phyloP scores from a whole-genome alignment of 495 filamentous ascomycete genomes.

The Talaromyces thailandensis region DNA sequence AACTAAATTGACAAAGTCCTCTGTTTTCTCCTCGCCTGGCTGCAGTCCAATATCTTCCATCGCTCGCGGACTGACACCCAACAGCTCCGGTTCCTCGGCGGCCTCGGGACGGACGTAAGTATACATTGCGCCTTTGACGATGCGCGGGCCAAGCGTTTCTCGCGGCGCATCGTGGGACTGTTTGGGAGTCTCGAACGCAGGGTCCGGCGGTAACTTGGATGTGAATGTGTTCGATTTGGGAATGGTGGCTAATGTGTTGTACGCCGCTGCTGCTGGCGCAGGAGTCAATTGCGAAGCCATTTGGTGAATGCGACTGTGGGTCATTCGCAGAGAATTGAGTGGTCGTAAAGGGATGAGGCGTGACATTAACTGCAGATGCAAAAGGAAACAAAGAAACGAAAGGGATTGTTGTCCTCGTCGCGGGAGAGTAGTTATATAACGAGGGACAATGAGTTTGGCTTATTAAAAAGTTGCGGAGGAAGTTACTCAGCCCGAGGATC shows the following conservation, averaged over 20 bases:
- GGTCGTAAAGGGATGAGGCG: neutral
- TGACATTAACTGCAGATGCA: neutral
- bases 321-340: conserved; percentile 4
- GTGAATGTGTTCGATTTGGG: conserved; percentile 86
- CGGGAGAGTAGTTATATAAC: neutral
- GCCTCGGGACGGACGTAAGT: conserved; percentile 81
- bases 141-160: conserved; percentile 64
- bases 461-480: neutral
- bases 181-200: conserved; percentile 69
- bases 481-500: neutral
- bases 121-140: conserved; percentile 79
- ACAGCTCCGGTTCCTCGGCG: conserved; percentile 61
- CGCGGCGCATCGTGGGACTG: conserved; percentile 72
- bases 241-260: conserved; percentile 53
- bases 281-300: conserved; percentile 48
- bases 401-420: neutral
- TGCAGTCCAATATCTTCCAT: conserved; percentile 70
- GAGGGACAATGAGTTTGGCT: neutral
- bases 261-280: conserved; percentile 12
- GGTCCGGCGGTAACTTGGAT: conserved; percentile 66
- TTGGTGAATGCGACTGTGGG: conserved; percentile 18
- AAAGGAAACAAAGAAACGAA: neutral
- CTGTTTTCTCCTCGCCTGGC: conserved; percentile 52
- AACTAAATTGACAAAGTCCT: conserved; percentile 69
- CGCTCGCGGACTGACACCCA: conserved; percentile 67